These are phyloP conservation scores for Sporobolomyces roseus DNA, from an alignment of 768 basidiomycete species.

Conservation along the genomic window DNA sequence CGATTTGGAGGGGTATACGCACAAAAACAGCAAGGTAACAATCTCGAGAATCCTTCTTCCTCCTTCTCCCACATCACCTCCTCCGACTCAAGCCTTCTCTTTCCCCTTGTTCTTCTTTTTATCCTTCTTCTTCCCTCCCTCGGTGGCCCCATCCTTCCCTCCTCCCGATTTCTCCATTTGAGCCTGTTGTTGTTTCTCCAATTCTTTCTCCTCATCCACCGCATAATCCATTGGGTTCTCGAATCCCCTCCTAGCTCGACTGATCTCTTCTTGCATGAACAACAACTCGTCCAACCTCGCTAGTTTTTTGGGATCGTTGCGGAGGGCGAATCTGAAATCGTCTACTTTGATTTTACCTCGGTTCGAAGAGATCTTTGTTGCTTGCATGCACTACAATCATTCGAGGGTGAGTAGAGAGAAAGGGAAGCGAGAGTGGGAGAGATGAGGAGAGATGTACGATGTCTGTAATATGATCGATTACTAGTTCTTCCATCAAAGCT, in stretches of 20 bases:
- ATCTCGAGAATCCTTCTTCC: too few relatives aligned
- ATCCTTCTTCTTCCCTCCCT: too few relatives aligned
- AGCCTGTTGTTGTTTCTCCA: slow-evolving; percentile 4
- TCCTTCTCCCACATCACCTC: too few relatives aligned
- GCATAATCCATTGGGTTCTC: slow-evolving; percentile 32
- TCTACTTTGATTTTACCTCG: slow-evolving; percentile 59
- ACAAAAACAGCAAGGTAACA: too few relatives aligned
- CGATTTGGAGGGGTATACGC: too few relatives aligned
- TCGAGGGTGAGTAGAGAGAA: neutral
- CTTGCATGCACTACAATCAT: slow-evolving; percentile 38
- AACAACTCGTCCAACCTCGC: slow-evolving; percentile 86
- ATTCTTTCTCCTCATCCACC: slow-evolving; percentile 18
- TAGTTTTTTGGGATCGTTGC: slow-evolving; percentile 81
- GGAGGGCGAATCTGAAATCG: slow-evolving; percentile 73
- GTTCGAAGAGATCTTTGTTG: slow-evolving; percentile 34
- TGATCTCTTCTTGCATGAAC: slow-evolving; percentile 92
- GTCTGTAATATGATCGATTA: slow-evolving; percentile 84
- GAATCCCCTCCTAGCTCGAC: slow-evolving; percentile 58
- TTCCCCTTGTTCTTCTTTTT: slow-evolving; percentile 11
- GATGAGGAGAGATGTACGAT: slow-evolving; percentile 59
- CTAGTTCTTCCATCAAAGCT: slow-evolving; percentile 86
- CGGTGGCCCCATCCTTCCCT: too few relatives aligned
- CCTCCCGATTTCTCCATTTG: neutral
- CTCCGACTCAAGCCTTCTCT: slow-evolving; percentile 16
- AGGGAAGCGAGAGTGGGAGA: neutral